phyloP scores from a whole-genome alignment of 768 basidiomycete genomes.

The Xerocomellus chrysenteron region DNA sequence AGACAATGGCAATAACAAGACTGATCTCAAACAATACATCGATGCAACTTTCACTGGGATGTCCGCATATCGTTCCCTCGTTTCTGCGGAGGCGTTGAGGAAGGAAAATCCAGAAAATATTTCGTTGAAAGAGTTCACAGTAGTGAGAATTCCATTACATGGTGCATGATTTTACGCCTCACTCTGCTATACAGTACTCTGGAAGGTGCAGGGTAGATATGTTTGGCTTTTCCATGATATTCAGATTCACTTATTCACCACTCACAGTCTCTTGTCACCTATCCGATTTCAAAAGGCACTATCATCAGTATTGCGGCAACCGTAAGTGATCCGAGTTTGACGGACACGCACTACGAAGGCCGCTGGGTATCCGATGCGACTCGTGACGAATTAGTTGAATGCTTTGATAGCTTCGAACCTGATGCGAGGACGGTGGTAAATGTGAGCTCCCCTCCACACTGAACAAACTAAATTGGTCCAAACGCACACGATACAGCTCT shows the following conservation, averaged over 20 bases:
- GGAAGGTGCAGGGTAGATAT: slow-evolving; percentile 8
- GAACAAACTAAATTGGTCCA: background rate
- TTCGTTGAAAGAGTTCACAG: slow-evolving; percentile 15
- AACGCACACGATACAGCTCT: slow-evolving; percentile 25
- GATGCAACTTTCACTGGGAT: slow-evolving; percentile 43
- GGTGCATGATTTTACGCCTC: background rate
- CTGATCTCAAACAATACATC: slow-evolving; percentile 9
- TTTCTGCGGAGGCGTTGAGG: slow-evolving; percentile 34
- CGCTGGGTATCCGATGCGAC: slow-evolving; percentile 30
- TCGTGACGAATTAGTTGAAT: slow-evolving; percentile 33
- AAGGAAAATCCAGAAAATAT: slow-evolving; percentile 23
- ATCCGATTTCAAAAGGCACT: slow-evolving; percentile 38
- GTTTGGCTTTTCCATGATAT: background rate
- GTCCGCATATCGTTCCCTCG: slow-evolving; percentile 37
- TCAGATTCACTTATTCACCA: background rate
- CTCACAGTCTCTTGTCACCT: slow-evolving; percentile 39
- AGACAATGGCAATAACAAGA: background rate
- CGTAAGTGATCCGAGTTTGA: slow-evolving; percentile 27
- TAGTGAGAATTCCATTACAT: slow-evolving; percentile 19
- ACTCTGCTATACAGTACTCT: slow-evolving; percentile 16
- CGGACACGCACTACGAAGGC: slow-evolving; percentile 32
- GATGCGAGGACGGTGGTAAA: slow-evolving; percentile 32
- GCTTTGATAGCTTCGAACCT: slow-evolving; percentile 38
- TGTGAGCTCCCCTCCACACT: slow-evolving; percentile 12
- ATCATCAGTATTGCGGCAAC: slow-evolving; percentile 38